phyloP scores from a whole-genome alignment of 2,329 filamentous ascomycete species.

The Venturia asperata region DNA sequence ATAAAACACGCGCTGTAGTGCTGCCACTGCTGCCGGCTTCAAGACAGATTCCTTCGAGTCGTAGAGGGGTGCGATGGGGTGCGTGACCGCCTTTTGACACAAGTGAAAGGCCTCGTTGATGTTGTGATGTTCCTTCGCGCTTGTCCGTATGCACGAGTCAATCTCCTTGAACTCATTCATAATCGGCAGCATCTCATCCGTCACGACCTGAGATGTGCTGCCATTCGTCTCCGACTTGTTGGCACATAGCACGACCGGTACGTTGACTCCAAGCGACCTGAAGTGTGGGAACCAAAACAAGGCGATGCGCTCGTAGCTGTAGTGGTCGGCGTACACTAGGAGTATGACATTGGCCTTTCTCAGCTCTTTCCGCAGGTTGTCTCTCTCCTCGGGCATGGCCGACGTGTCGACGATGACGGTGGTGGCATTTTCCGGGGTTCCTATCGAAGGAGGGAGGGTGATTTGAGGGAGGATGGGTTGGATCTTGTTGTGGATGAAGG shows the following conservation, averaged over 20 bases:
- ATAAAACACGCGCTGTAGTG: conserved; percentile 86
- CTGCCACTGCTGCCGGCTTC: conserved; percentile 82
- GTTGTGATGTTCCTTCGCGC: conserved; percentile 84
- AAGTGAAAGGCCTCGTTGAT: conserved; percentile 94
- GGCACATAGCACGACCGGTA: conserved; percentile 91
- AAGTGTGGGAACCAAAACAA: conserved; percentile 99
- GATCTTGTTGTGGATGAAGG: conserved; percentile 93
- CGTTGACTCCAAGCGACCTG: conserved; percentile 93
- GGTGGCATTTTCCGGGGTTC: conserved; percentile 91
- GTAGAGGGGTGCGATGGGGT: conserved; percentile 92
- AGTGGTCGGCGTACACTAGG: conserved; percentile 95
- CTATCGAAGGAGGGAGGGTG: conserved; percentile 86
- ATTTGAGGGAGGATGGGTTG: conserved; percentile 91
- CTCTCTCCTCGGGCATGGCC: conserved; percentile 85
- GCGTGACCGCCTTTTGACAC: conserved; percentile 95
- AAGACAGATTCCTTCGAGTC: conserved; percentile 84
- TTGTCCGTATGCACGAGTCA: conserved; percentile 93
- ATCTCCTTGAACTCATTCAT: conserved; percentile 99
- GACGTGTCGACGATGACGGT: conserved; percentile 98
- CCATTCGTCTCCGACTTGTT: conserved; percentile 89
- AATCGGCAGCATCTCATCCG: conserved; percentile 95
- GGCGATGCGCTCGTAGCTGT: conserved; percentile 95
- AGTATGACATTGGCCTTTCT: conserved; percentile 95
- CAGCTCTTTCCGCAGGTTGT: conserved; percentile 84
- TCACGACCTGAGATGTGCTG: conserved; percentile 74